Conservation (phyloP, 2,329 filamentous ascomycete genomes). For the Fusarium illudens region DNA sequence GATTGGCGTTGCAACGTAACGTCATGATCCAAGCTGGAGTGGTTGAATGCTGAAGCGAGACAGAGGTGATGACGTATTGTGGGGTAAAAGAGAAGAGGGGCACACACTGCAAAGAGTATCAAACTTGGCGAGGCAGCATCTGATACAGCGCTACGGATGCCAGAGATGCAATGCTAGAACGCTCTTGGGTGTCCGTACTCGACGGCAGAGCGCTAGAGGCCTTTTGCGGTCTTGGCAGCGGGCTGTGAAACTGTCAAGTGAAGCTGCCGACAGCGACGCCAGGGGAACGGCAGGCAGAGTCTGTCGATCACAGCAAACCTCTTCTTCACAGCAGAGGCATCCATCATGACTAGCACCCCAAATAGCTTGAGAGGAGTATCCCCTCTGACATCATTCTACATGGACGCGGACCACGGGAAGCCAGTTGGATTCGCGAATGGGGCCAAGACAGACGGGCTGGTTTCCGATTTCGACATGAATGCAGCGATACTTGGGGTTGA, state of each 20-base stretch:
- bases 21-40: constrained; percentile 8
- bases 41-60: constrained; percentile 2
- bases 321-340: not conserved
- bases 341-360: not conserved
- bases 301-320: not conserved
- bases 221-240: not conserved
- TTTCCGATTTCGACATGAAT: not conserved
- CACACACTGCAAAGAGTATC: not conserved
- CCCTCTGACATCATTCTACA: constrained; percentile 31
- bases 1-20: constrained; percentile 2
- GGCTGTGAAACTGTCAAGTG: not conserved
- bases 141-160: not conserved
- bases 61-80: constrained; percentile 36
- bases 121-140: not conserved
- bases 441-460: not conserved
- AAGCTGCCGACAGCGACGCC: not conserved
- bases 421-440: not conserved
- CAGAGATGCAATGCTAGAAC: not conserved
- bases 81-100: constrained; percentile 29
- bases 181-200: not conserved
- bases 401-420: not conserved
- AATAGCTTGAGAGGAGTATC: not conserved
- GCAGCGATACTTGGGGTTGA: not conserved
- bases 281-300: not conserved
- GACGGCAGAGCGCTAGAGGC: not conserved